phyloP scores from a whole-genome alignment of 306 rosid species.

The Cicer cuneatum region DNA sequence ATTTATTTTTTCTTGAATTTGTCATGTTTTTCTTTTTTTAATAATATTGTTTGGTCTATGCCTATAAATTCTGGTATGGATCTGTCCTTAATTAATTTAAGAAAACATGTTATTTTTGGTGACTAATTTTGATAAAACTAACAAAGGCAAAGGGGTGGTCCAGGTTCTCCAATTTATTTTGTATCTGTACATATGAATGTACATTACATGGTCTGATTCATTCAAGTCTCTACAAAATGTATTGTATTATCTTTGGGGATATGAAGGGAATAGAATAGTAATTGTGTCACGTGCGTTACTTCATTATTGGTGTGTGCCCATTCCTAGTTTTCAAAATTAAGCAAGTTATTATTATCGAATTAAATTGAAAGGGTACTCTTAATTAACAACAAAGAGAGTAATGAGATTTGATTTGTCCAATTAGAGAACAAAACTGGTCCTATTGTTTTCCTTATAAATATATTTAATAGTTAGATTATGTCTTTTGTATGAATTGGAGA shows the following conservation, averaged over 20 bases:
- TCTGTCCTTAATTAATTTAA: not conserved
- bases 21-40: not conserved
- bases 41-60: not conserved
- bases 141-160: slow-evolving; percentile 37
- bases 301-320: slow-evolving; percentile 64
- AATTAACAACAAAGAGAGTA: slow-evolving; percentile 17
- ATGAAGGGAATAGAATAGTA: slow-evolving; percentile 27
- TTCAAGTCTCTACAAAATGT: slow-evolving; percentile 38
- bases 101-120: not conserved
- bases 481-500: slow-evolving; percentile 61
- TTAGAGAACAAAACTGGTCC: slow-evolving; percentile 50
- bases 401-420: slow-evolving; percentile 72
- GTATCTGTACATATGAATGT: slow-evolving; percentile 34
- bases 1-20: not conserved
- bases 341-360: slow-evolving; percentile 15
- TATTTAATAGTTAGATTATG: slow-evolving; percentile 55
- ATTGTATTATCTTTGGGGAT: slow-evolving; percentile 20
- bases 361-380: slow-evolving; percentile 9
- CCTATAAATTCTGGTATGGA: slow-evolving; percentile 2
- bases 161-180: slow-evolving; percentile 40
- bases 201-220: slow-evolving; percentile 23
- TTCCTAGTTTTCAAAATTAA: slow-evolving; percentile 48
- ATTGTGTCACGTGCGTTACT: slow-evolving; percentile 67
- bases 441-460: slow-evolving; percentile 3
- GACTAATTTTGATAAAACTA: slow-evolving; percentile 27